phyloP scores from a whole-genome alignment of 1,284 basidiomycete genomes.

The Tremellales sp. region DNA sequence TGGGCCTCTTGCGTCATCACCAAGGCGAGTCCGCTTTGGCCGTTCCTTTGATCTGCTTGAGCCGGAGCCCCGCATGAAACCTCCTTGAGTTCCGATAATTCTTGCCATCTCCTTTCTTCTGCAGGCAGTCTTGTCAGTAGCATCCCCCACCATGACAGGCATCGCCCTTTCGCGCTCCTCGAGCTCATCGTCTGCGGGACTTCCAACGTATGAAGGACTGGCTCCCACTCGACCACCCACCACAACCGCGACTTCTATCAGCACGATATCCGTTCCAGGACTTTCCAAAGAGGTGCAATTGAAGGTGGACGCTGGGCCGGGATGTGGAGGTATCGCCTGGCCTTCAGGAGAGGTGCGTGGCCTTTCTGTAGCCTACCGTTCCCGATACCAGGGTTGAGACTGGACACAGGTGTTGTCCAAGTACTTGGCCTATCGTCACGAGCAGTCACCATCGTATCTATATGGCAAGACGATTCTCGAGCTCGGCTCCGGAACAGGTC shows the following conservation, averaged over 20 bases:
- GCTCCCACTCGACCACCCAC: slow-evolving; percentile 36
- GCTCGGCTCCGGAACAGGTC: slow-evolving; percentile 78
- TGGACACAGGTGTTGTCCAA: slow-evolving; percentile 63
- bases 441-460: slow-evolving; percentile 50
- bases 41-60: no score
- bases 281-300: slow-evolving; percentile 34
- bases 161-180: slow-evolving; percentile 7
- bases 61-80: no score
- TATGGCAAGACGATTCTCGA: slow-evolving; percentile 65
- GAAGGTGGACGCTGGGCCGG: slow-evolving; percentile 69
- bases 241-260: slow-evolving; percentile 31
- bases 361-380: not conserved
- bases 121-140: no score
- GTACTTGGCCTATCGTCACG: slow-evolving; percentile 61
- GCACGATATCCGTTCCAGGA: slow-evolving; percentile 25
- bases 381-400: not conserved
- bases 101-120: not conserved
- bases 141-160: not conserved
- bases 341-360: slow-evolving; percentile 76
- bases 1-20: no score
- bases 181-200: slow-evolving; percentile 31
- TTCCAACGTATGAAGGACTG: slow-evolving; percentile 35
- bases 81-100: no score
- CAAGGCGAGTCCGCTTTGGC: no score
- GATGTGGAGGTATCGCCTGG: slow-evolving; percentile 90